These are phyloP conservation scores for Metschnikowia shivogae DNA, from an alignment of 805 yeast genomes.

Conservation along the genomic window DNA sequence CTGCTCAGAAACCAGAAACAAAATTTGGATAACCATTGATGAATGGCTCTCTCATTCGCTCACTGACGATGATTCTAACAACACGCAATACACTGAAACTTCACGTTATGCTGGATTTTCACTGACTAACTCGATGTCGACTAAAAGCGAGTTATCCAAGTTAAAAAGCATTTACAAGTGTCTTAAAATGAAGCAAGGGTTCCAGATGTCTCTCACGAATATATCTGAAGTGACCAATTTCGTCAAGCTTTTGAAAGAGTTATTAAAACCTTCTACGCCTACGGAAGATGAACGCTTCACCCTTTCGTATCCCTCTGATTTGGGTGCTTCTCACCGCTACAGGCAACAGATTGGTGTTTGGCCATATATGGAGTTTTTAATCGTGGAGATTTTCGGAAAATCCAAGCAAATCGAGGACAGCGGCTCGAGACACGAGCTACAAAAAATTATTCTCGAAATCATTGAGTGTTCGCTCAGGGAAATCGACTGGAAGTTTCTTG, in stretches of 20 bases:
- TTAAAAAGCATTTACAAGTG: conserved; percentile 7
- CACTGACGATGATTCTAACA: conserved; percentile 10
- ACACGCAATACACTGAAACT: conserved; percentile 17
- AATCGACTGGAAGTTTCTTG: conserved; percentile 42
- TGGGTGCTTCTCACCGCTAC: conserved; percentile 57
- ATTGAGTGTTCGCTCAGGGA: conserved; percentile 37
- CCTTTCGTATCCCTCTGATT: conserved; percentile 54
- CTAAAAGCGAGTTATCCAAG: conserved; percentile 9
- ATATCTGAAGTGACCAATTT: conserved; percentile 63
- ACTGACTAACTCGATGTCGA: conserved; percentile 1
- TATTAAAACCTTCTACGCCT: conserved; percentile 28
- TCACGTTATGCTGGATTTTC: conserved; percentile 17
- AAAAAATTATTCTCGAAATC: conserved; percentile 49
- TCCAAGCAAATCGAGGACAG: conserved; percentile 35
- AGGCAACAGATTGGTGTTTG: conserved; percentile 56
- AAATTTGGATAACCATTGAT: conserved; percentile 69
- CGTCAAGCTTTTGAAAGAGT: conserved; percentile 45
- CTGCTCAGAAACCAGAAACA: conserved; percentile 32
- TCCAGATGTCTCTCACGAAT: conserved; percentile 42
- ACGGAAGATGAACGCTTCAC: conserved; percentile 14
- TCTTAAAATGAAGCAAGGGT: conserved; percentile 15
- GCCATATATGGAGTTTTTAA: conserved; percentile 73
- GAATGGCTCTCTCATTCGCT: conserved; percentile 54
- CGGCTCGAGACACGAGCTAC: conserved; percentile 43
- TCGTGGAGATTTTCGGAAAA: conserved; percentile 61